A percentile compares a stretch with the other conserved stretches of the same genome.
Conservation (phyloP, 192 early-diverging fungal genomes). For the Mortierella hygrophila region DNA sequence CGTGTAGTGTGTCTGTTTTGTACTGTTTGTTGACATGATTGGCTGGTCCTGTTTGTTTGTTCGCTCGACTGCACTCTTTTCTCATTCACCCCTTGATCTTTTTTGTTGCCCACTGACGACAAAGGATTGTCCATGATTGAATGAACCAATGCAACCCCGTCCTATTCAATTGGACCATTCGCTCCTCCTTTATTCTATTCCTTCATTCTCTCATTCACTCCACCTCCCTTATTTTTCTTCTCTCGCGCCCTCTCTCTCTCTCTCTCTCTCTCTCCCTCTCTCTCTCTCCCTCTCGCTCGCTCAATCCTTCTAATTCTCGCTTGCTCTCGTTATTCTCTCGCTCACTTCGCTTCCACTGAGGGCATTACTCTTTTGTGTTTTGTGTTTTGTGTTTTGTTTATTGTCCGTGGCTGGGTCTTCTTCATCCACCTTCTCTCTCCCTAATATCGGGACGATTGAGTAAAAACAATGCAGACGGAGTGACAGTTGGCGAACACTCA, state of each 20-base stretch:
- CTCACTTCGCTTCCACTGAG: not conserved
- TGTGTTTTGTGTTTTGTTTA: not conserved
- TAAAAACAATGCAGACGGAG: too few relatives aligned
- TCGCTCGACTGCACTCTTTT: not conserved
- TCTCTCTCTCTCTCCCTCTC: slow-evolving; percentile 5
- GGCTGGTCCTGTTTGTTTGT: not conserved
- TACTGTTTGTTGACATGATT: not conserved
- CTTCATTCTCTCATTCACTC: not conserved
- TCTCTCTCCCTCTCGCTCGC: slow-evolving; percentile 5
- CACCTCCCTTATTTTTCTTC: not conserved
- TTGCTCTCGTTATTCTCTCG: not conserved
- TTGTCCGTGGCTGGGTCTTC: not conserved
- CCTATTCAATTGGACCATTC: not conserved
- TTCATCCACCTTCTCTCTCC: not conserved
- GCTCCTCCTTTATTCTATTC: too few relatives aligned
- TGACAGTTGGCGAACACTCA: too few relatives aligned
- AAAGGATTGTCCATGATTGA: not conserved
- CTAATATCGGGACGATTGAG: not conserved
- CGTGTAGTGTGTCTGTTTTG: not conserved
- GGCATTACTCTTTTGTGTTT: not conserved
- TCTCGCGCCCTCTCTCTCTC: not conserved
- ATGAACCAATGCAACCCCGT: not conserved
- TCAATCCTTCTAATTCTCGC: not conserved
- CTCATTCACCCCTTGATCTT: not conserved
- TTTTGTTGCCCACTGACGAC: not conserved